Conservation (phyloP, 768 basidiomycete genomes). For the Hirschioporus abietinus region DNA sequence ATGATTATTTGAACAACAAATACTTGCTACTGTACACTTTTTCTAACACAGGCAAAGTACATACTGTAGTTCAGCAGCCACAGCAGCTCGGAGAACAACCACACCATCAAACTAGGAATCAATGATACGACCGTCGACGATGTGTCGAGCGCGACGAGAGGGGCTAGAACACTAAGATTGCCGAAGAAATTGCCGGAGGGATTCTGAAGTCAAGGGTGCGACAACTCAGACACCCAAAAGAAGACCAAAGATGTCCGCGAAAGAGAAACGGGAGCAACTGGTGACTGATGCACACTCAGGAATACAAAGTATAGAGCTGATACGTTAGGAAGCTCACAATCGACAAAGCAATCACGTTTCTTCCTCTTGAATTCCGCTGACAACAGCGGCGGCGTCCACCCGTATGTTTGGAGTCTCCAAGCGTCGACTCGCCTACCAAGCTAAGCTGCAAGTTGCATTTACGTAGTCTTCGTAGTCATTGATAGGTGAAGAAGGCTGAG, state of each 20-base stretch:
- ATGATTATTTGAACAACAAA: too few species aligned
- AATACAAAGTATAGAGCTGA: not conserved
- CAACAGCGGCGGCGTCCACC: too few species aligned
- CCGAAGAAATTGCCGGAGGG: too few species aligned
- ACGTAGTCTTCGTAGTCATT: too few species aligned
- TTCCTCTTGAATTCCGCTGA: constrained; percentile 90
- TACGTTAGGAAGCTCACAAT: constrained; percentile 42
- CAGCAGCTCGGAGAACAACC: constrained; percentile 24
- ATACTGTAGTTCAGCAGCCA: too few species aligned
- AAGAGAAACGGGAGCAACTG: constrained; percentile 79
- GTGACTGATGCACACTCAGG: constrained; percentile 32
- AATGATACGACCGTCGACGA: constrained; percentile 9
- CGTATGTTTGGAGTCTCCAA: too few species aligned
- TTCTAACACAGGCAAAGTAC: too few species aligned
- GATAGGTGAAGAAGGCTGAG: too few species aligned
- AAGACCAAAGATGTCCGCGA: constrained; percentile 66
- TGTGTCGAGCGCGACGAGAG: not conserved
- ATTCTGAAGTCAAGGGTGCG: constrained; percentile 22
- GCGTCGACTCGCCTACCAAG: too few species aligned
- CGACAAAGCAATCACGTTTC: constrained; percentile 65
- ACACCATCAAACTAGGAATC: constrained; percentile 9
- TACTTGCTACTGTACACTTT: too few species aligned
- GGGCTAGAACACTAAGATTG: constrained; percentile 1
- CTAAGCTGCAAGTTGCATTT: too few species aligned
- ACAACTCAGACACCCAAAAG: constrained; percentile 29